These are phyloP conservation scores for Leptodermis oblonga DNA, from an alignment of 257 asterid genomes.

Conservation along the genomic window DNA sequence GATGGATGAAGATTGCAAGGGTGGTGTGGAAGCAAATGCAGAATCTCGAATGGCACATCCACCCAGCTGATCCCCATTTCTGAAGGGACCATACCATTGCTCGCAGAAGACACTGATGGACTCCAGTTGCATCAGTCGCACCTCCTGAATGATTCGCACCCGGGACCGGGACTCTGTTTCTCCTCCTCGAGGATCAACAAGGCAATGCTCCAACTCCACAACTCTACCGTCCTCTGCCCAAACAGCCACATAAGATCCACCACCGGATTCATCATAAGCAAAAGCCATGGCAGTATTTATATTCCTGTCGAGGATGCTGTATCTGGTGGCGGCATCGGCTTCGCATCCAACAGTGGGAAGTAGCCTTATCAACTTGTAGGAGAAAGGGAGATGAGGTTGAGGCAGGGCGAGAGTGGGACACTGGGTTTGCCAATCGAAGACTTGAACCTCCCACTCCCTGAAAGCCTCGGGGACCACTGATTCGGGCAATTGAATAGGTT, in stretches of 20 bases:
- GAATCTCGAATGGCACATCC: conserved; percentile 86
- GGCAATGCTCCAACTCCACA: conserved; percentile 78
- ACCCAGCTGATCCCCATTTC: conserved; percentile 95
- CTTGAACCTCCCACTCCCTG: conserved; percentile 89
- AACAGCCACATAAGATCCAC: conserved; percentile 70
- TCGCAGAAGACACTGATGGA: conserved; percentile 56
- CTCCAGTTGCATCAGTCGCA: conserved; percentile 29
- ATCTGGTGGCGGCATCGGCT: conserved; percentile 83
- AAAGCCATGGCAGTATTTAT: conserved; percentile 31
- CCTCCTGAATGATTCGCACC: conserved; percentile 55
- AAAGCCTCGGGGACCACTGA: conserved; percentile 81
- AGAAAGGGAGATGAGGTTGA: conserved; percentile 24
- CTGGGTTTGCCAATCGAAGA: conserved; percentile 93
- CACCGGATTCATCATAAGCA: conserved; percentile 56
- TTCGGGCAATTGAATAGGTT: conserved; percentile 72
- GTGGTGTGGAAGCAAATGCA: conserved; percentile 78
- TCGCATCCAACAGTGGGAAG: conserved; percentile 96
- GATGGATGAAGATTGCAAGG: conserved; percentile 43
- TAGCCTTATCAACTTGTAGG: conserved; percentile 55
- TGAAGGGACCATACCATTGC: conserved; percentile 95
- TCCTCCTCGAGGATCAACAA: conserved; percentile 57
- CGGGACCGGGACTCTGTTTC: no score
- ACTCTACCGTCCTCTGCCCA: conserved; percentile 28
- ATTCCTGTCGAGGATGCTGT: conserved; percentile 43
- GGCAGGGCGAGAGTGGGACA: conserved; percentile 82